Base-by-base conservation (phyloP, 306 rosid species). In the Sesbania bispinosa region DNA sequence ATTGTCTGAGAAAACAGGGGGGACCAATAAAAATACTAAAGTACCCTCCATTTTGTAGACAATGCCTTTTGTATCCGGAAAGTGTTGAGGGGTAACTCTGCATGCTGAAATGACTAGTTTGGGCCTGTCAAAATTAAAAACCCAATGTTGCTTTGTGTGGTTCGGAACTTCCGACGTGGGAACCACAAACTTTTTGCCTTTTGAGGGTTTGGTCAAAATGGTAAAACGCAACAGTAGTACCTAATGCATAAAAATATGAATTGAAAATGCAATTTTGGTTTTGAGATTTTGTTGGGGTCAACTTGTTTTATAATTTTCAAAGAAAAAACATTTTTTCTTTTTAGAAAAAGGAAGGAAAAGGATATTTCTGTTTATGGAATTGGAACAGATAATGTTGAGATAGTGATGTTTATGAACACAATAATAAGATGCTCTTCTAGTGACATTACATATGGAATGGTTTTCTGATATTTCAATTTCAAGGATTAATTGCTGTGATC, bases 151-250 rank as follows among this genome's bases (percentile, higher is more conserved):
- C 11, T 24, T 43, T 33, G 67, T 41, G 65, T 42, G 78, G 67
- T 36, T 79, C 51, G 69, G 65, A 61, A 76, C 65, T 38, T 33
- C 26, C 26, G 47, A 68, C 47, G 80, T 82, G 83, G 80, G 75
- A 6, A 38, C 80, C 78, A 43, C 68, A 7, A 39, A 23, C 63
- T 63, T 38, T 74, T 55, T 27, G 42, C 41, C 43, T 65, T 45
- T 43, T 27, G 15, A 13, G 18, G 59, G 5, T 20, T 62, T 55
- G 67, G 83, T 69, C 78, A 78, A 78, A 78, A 73, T 61, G 74
- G 82, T 81, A 77, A 51, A 62, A 51, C 64, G 7, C 16, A 36
- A 16, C 48, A 50, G 2, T 10, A 2, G 42, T 1, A 26, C 30
- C 23, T 10, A 15, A 77, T 10, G 15, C 48, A 47, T 45, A 13